Base-by-base conservation (phyloP, 2,329 filamentous ascomycete genomes). In the Lecanicillium sp. region DNA sequence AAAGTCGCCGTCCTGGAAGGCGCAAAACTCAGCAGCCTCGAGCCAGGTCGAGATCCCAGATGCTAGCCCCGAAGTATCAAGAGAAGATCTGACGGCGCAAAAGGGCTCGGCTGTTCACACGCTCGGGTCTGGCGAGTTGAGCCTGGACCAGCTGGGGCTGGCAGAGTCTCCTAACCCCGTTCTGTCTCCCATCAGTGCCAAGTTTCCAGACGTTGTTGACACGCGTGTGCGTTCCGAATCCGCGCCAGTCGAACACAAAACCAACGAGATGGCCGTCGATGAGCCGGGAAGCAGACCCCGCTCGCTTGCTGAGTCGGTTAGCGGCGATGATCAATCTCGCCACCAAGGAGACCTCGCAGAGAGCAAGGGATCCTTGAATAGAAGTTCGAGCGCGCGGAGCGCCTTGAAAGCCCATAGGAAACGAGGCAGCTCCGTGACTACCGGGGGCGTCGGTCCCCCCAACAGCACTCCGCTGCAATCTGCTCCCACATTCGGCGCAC, bases 131-230 rank as follows among this genome's bases (percentile, higher is more conserved):
- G 92, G 92, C 5, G 86, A 96, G 54, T 68, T 98, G 34, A 94
- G 87, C 57, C 72, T 97, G 41, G 88, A 86, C 52, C 87, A 95
- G 54, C 69, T 97, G 30, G 90, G 90, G 25, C 85, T 97, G 40
- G 61, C 71, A 10, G 81, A 86, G 36, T 55, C 66, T n/a, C 65
- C 67, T 12, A 72, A 65, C 50, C 60, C 65, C 35, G 59, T 73
- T n/a, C 59, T 70, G 35, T 80, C 73, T 22, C 73, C 78, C 4
- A 69, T 74, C 49, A 68, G 63, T 33, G 66, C 74, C n/a, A 74
- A 67, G 36, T 74, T 76, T 41, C 58, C 67, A 15, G 74, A 78
- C 25, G 45, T 60, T 5, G 48, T 53, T n/a, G 71, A 74, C 28
- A 55, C 61, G 3, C 60, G 74, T 18, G 51, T 56, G 25, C 66